These are phyloP conservation scores for Cladobotryum protrusum DNA, from an alignment of 2,329 filamentous ascomycete genomes.

Conservation along the genomic window DNA sequence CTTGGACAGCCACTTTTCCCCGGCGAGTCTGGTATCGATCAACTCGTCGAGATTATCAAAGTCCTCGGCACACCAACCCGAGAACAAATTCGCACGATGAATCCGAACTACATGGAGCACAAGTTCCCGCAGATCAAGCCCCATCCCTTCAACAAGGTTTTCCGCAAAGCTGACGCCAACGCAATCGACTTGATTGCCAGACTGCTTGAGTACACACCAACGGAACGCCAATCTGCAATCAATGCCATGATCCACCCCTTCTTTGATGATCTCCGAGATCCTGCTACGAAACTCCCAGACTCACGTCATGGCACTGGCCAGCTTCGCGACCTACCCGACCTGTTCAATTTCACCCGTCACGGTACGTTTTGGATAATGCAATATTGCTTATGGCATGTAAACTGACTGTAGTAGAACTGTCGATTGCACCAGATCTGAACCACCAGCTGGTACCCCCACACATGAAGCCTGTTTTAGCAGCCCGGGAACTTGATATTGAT, in stretches of 20 bases:
- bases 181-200: slow-evolving; percentile 93
- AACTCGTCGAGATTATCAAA: slow-evolving; percentile 99
- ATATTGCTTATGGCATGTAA: neutral
- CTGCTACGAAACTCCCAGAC: slow-evolving; percentile 85
- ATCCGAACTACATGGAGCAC: slow-evolving; percentile 99
- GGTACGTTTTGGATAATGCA: slow-evolving; percentile 52
- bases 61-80: slow-evolving; percentile 92
- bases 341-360: slow-evolving; percentile 92
- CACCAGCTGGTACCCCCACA: slow-evolving; percentile 80
- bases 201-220: slow-evolving; percentile 93
- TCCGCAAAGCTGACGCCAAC: slow-evolving; percentile 88
- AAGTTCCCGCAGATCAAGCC: slow-evolving; percentile 99
- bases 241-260: slow-evolving; percentile 98
- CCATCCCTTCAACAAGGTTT: slow-evolving; percentile 98
- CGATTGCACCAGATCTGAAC: slow-evolving; percentile 87
- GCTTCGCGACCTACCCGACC: slow-evolving; percentile 71
- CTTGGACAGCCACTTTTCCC: slow-evolving; percentile 96
- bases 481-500: slow-evolving; percentile 83
- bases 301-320: slow-evolving; percentile 82
- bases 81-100: slow-evolving; percentile 99
- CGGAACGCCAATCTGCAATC: slow-evolving; percentile 85
- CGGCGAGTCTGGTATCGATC: slow-evolving; percentile 96
- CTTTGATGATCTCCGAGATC: slow-evolving; percentile 93
- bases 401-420: slow-evolving; percentile 65
- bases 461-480: slow-evolving; percentile 65